Base-by-base conservation (phyloP, 176 grass and related monocot genomes). In the Chrysopogon serrulatus region DNA sequence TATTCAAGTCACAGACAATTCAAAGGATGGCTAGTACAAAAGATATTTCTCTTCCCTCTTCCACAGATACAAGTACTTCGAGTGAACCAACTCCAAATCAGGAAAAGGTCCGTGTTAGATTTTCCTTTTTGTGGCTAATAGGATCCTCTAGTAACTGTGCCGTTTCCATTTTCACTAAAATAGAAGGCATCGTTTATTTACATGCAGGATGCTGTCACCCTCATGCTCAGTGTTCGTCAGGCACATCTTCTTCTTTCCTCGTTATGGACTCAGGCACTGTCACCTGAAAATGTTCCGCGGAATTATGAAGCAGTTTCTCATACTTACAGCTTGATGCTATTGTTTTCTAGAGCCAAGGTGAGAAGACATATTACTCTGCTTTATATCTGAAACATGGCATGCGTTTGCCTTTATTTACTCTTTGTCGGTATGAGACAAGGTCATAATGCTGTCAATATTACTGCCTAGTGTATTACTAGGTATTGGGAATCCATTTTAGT, bases 231-330 rank as follows among this genome's bases (percentile, higher is more conserved):
- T 83, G 75, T 62, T 67, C 85, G 84, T 79, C 90, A 98, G 54
- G 90, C 90, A 45, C 86, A 88, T n/a, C 76, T 98, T 93, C 85
- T 98, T 45, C 89, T 95, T 85, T 95, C 96, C 68, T 98, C 96
- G 39, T 84, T 98, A 44, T 95, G 96, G 96, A 75, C 82, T 78
- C 96, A 98, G 49, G 91, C 96, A 80, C 68, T 90, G 37, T 95
- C 85, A 80, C 85, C 79, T 79, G 87, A 95, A 35, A 98, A 95
- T 84, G 49, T 73, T 88, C 96, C 96, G n/a, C 85, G 62, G 82
- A 98, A 92, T 69, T 98, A 88, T 74, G 93, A 95, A 79, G 96
- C 96, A 51, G 95, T 98, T 65, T 92, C 93, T 85, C 93, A 98
- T 73, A 98, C 96, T 34, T 98, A 90, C 85, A 90, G 93, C 77